Evolutionary conservation across 1,284 basidiomycete species (phyloP), one percentile per base, ranked within the genome.

Genomic region (Rhizoctonia solani): DNA sequence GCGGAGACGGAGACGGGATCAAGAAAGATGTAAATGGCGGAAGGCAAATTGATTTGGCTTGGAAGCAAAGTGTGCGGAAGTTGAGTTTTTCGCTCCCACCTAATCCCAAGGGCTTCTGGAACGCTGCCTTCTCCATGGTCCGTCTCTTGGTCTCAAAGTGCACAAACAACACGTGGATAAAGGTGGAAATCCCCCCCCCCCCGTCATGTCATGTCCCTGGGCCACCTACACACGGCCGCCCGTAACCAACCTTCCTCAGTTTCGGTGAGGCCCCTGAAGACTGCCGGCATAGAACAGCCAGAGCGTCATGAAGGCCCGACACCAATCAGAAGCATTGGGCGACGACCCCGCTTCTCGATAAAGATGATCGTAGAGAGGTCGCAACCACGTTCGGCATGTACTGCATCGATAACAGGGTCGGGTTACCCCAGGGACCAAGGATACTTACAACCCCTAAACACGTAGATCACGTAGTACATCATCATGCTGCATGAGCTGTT

Each of bases 281-380:
- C 87, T 87, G 67, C 89, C 89, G 73, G 91, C 89, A 58, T 90
- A 83, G 79, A 81, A 87, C 71, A 91, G 82, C 80, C 82, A 90
- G 79, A 88, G 85, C 47, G 86, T 87, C 89, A 90, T 90, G 66
- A 85, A 75, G 14, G 65, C n/a, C n/a, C 58, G 23, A 61, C 58
- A 13, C 55, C 54, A 44, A 77, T 77, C 69, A 91, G 78, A 1
- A 90, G 79, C 81, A 91, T 86, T 5, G 89, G 89, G n/a, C 89
- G 83, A 49, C 89, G 87, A 68, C 89, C 89, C 87, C 88, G 90
- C 74, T 79, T 81, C 75, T 91, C 68, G 27, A 72, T 72, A 54
- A 66, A 90, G 73, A 89, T 78, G 75, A 90, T 89, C 0, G 89
- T 87, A 9, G 89, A 88, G 34, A 90, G 32, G 87, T 89, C 71